Conservation (phyloP, 768 basidiomycete genomes). For the Hortiboletus campestris region DNA sequence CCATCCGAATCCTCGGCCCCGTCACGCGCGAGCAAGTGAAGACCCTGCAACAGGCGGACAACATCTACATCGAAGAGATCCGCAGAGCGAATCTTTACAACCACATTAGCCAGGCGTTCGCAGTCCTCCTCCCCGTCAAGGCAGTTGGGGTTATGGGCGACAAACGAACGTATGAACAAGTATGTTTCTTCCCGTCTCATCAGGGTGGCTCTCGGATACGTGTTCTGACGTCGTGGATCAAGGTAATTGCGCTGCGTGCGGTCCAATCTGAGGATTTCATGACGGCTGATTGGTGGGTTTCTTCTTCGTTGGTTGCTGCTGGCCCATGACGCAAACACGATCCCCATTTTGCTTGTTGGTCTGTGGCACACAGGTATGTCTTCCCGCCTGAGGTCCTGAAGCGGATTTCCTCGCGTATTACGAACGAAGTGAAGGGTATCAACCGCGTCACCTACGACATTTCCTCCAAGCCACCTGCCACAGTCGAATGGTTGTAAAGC, state of each 20-base stretch:
- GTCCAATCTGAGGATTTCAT: constrained; percentile 99
- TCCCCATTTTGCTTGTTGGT: constrained; percentile 18
- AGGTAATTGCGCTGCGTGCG: constrained; percentile 93
- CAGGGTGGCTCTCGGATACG: background rate
- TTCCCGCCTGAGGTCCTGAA: constrained; percentile 90
- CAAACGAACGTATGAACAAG: constrained; percentile 93
- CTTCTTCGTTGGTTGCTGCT: background rate
- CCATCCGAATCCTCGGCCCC: constrained; percentile 95
- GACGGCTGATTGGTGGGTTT: constrained; percentile 93
- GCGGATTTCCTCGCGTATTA: constrained; percentile 93
- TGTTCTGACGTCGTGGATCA: constrained; percentile 5
- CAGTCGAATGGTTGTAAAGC: constrained; percentile 45
- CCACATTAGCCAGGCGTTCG: constrained; percentile 94
- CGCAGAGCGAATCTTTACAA: constrained; percentile 89
- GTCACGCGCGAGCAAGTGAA: constrained; percentile 92
- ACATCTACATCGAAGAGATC: constrained; percentile 98
- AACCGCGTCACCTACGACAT: constrained; percentile 97
- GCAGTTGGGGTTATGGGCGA: constrained; percentile 99
- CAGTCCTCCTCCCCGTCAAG: constrained; percentile 91
- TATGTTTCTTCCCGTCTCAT: constrained; percentile 23
- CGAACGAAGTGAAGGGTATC: constrained; percentile 95
- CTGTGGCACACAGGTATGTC: constrained; percentile 65
- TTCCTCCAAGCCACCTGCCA: constrained; percentile 93
- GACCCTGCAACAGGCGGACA: constrained; percentile 88
- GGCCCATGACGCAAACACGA: background rate